Evolutionary conservation across 495 filamentous ascomycete species (phyloP).

Genomic region (Ramalina peruviana): DNA sequence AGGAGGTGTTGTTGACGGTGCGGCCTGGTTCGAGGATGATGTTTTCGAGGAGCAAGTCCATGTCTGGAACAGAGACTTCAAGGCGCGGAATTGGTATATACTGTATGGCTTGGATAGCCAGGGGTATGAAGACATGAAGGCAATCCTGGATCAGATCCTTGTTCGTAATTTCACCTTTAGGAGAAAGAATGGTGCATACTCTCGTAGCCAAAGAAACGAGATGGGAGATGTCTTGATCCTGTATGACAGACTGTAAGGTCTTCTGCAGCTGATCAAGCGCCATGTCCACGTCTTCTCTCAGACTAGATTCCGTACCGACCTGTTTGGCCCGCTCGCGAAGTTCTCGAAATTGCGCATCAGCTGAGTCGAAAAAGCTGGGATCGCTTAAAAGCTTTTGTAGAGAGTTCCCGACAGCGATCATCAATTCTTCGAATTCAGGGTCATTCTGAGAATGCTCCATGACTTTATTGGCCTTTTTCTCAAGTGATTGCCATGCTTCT

Average conservation of each 20-base stretch:
- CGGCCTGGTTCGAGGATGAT: constrained; percentile 78
- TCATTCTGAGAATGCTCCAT: constrained; percentile 62
- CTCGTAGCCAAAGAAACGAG: constrained; percentile 47
- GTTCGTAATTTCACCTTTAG: constrained; percentile 41
- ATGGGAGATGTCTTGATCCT: constrained; percentile 56
- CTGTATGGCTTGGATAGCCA: constrained; percentile 61
- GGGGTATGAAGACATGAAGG: constrained; percentile 64
- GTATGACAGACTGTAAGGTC: constrained; percentile 50
- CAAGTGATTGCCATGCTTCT: constrained; percentile 60
- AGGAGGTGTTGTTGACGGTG: constrained; percentile 74
- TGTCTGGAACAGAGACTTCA: constrained; percentile 65
- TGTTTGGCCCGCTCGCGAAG: constrained; percentile 53
- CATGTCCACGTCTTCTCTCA: constrained; percentile 60
- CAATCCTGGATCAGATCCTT: constrained; percentile 58
- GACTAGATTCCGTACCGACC: constrained; percentile 45
- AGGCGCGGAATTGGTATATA: constrained; percentile 80
- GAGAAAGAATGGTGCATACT: constrained; percentile 53
- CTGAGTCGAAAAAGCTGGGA: constrained; percentile 65
- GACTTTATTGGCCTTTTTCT: constrained; percentile 50
- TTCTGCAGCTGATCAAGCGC: constrained; percentile 54
- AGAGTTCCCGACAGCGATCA: constrained; percentile 54
- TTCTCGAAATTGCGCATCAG: constrained; percentile 54
- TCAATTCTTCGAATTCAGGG: constrained; percentile 67
- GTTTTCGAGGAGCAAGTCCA: constrained; percentile 81
- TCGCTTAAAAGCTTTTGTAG: constrained; percentile 76